Conservation (phyloP, 2,329 filamentous ascomycete genomes). For the Ilyonectria robusta region DNA sequence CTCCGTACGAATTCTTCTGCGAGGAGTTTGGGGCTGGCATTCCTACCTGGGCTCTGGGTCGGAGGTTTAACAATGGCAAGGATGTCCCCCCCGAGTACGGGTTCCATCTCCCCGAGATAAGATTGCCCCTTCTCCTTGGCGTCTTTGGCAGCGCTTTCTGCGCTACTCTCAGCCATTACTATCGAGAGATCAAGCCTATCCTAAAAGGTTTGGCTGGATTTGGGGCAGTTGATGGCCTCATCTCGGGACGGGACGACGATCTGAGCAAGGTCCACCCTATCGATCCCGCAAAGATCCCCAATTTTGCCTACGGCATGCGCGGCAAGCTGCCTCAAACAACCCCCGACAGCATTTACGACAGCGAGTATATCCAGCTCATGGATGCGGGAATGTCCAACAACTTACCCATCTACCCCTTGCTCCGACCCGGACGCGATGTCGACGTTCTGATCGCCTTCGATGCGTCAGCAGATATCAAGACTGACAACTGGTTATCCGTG, state of each 20-base stretch:
- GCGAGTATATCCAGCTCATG: slow-evolving; percentile 86
- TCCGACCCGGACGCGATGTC: slow-evolving; percentile 88
- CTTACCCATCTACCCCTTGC: slow-evolving; percentile 92
- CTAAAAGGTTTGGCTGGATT: slow-evolving; percentile 83
- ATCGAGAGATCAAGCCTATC: slow-evolving; percentile 90
- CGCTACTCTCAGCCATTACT: slow-evolving; percentile 95
- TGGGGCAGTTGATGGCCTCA: slow-evolving; percentile 82
- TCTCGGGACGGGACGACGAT: slow-evolving; percentile 86
- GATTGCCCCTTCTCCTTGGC: slow-evolving; percentile 87
- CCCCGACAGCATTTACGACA: slow-evolving; percentile 81
- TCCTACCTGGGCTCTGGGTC: slow-evolving; percentile 92
- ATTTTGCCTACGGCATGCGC: slow-evolving; percentile 88
- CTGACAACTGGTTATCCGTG: slow-evolving; percentile 96
- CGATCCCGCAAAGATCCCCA: slow-evolving; percentile 90
- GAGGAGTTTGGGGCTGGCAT: slow-evolving; percentile 94
- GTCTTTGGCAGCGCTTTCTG: slow-evolving; percentile 99
- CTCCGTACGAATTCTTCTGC: slow-evolving; percentile 95
- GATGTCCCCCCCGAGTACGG: slow-evolving; percentile 70
- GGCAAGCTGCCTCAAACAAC: slow-evolving; percentile 80
- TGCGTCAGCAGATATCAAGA: slow-evolving; percentile 91
- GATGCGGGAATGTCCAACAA: slow-evolving; percentile 99
- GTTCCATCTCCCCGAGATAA: slow-evolving; percentile 83
- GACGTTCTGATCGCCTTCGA: slow-evolving; percentile 95
- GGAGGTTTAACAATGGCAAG: slow-evolving; percentile 81
- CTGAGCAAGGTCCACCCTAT: slow-evolving; percentile 95